These are phyloP conservation scores for Blastocystis sp. DNA, from an alignment of 352 stramenopile genomes.

Conservation along the genomic window DNA sequence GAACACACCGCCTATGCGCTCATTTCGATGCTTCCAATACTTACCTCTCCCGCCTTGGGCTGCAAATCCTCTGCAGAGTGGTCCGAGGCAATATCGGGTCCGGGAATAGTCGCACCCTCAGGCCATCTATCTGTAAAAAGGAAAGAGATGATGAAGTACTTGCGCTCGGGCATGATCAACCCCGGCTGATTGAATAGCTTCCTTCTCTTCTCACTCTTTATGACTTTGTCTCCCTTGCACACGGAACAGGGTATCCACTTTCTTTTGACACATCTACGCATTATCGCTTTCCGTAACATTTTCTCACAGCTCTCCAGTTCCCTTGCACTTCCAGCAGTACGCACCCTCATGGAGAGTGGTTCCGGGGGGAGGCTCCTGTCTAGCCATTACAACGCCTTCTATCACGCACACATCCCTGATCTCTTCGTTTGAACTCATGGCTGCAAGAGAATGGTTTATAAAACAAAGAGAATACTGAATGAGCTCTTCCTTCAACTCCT, in stretches of 20 bases:
- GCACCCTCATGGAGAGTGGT: conserved; percentile 59
- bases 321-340: conserved; percentile 68
- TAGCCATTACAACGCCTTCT: not conserved
- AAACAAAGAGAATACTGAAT: conserved; percentile 25
- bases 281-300: not conserved
- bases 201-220: conserved; percentile 40
- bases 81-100: conserved; percentile 18
- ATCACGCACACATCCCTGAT: conserved; percentile 5
- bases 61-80: not conserved
- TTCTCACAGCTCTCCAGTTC: conserved; percentile 37
- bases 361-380: conserved; percentile 68
- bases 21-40: not conserved
- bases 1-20: conserved; percentile 74
- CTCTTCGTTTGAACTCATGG: conserved; percentile 5
- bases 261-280: conserved; percentile 23
- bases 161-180: conserved; percentile 60
- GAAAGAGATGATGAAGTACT: not conserved
- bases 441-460: not conserved
- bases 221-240: conserved; percentile 42
- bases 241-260: conserved; percentile 47
- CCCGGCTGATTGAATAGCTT: conserved; percentile 62
- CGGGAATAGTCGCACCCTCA: conserved; percentile 31
- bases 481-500: conserved; percentile 14
- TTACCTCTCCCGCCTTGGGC: conserved; percentile 62
- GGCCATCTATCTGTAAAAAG: conserved; percentile 31